phyloP scores from a whole-genome alignment of 2,329 filamentous ascomycete genomes.

The Trichoderma sp. region DNA sequence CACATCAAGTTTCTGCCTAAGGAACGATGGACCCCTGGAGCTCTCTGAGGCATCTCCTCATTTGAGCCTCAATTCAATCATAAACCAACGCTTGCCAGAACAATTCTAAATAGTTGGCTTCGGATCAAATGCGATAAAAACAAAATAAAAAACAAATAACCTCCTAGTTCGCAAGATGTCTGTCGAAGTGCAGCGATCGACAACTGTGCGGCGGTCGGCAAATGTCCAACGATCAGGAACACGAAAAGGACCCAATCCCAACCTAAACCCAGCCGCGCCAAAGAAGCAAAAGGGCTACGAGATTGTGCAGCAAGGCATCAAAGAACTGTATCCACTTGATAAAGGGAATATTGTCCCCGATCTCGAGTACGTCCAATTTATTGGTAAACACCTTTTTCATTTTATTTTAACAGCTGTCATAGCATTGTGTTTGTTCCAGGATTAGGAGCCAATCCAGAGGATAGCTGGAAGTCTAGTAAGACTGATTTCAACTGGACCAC shows the following conservation, averaged over 20 bases:
- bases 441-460: constrained; percentile 38
- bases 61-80: neutral
- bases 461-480: constrained; percentile 38
- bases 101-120: neutral
- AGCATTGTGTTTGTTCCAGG: constrained; percentile 43
- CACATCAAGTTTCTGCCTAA: neutral
- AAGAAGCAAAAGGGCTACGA: constrained; percentile 36
- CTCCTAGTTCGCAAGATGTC: neutral
- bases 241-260: constrained; percentile 1
- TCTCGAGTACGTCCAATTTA: constrained; percentile 30
- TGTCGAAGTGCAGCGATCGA: neutral
- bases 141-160: too few species aligned
- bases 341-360: constrained; percentile 30
- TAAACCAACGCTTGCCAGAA: neutral
- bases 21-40: neutral
- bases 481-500: constrained; percentile 42
- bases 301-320: constrained; percentile 39
- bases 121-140: neutral
- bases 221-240: constrained; percentile 20
- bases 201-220: neutral
- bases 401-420: neutral
- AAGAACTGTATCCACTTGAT: constrained; percentile 37
- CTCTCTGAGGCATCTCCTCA: neutral
- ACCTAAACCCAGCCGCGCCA: neutral
- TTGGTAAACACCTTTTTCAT: neutral